Conservation (phyloP, 129 eudicot species). For the Mikania micrantha region DNA sequence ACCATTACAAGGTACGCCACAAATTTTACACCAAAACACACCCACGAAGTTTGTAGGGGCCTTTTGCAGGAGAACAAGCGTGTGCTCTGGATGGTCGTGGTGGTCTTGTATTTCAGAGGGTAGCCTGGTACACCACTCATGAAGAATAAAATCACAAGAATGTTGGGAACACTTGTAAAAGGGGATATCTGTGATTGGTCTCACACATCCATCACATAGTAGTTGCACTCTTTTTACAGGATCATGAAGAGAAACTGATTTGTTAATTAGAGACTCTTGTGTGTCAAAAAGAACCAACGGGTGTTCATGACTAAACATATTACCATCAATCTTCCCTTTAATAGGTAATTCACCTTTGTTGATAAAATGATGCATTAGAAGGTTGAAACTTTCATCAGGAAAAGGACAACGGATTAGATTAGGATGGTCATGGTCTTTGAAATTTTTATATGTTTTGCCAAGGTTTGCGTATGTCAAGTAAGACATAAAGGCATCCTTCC, state of each 20-base stretch:
- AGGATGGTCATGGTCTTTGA: not conserved
- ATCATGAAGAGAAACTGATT: not conserved
- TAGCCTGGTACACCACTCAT: not conserved
- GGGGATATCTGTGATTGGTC: not conserved
- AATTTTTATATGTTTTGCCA: no score
- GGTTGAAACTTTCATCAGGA: not conserved
- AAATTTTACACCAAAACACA: not conserved
- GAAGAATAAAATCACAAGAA: not conserved
- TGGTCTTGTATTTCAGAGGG: not conserved
- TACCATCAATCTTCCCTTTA: not conserved
- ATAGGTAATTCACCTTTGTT: not conserved
- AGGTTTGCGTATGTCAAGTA: no score
- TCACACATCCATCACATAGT: not conserved
- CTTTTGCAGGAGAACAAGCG: not conserved
- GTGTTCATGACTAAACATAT: not conserved
- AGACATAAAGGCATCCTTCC: no score
- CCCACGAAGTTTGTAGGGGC: fast-evolving
- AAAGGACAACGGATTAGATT: not conserved
- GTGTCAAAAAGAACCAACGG: not conserved
- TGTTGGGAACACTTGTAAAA: not conserved
- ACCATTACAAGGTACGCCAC: not conserved
- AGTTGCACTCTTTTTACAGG: not conserved
- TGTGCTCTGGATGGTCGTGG: not conserved
- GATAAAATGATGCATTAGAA: not conserved
- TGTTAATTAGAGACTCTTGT: not conserved